These are phyloP conservation scores for Globisporangium splendens DNA, from an alignment of 352 stramenopile species.

Conservation along the genomic window DNA sequence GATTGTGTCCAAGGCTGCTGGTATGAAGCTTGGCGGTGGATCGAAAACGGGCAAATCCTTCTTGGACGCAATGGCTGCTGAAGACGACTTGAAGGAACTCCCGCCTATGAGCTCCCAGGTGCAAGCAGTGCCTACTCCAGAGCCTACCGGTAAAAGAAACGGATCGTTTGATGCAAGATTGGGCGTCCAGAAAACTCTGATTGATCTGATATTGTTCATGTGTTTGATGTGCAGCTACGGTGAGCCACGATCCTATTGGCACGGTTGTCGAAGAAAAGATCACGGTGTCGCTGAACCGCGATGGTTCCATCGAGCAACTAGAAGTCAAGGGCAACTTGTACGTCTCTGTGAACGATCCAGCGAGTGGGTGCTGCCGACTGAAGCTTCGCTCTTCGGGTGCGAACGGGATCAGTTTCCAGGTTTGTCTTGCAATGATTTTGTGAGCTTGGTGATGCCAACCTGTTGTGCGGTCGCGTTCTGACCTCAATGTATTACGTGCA, in stretches of 20 bases:
- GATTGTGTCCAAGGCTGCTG: conserved; percentile 47
- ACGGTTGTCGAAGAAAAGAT: conserved; percentile 87
- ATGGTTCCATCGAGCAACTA: conserved; percentile 79
- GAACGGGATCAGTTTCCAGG: conserved; percentile 78
- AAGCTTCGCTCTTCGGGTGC: conserved; percentile 63
- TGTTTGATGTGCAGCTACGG: conserved; percentile 22
- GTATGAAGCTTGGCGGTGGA: conserved; percentile 54
- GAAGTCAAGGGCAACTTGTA: conserved; percentile 87
- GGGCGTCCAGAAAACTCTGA: too few species aligned
- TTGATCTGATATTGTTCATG: not conserved
- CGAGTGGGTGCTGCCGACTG: conserved; percentile 61
- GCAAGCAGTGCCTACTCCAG: conserved; percentile 53
- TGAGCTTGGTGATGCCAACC: not conserved
- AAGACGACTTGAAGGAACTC: conserved; percentile 85
- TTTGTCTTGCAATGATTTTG: conserved; percentile 8
- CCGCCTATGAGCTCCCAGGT: conserved; percentile 75
- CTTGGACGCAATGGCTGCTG: conserved; percentile 81
- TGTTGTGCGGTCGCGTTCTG: not conserved
- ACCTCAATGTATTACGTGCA: too few species aligned
- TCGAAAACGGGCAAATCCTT: conserved; percentile 74
- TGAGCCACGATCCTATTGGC: conserved; percentile 80
- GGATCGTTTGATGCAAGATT: too few species aligned
- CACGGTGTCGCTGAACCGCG: conserved; percentile 76
- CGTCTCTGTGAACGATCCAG: conserved; percentile 78
- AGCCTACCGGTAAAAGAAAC: conserved; percentile 26